Conservation (phyloP, 2,329 filamentous ascomycete genomes). For the Neoscytalidium dimidiatum region DNA sequence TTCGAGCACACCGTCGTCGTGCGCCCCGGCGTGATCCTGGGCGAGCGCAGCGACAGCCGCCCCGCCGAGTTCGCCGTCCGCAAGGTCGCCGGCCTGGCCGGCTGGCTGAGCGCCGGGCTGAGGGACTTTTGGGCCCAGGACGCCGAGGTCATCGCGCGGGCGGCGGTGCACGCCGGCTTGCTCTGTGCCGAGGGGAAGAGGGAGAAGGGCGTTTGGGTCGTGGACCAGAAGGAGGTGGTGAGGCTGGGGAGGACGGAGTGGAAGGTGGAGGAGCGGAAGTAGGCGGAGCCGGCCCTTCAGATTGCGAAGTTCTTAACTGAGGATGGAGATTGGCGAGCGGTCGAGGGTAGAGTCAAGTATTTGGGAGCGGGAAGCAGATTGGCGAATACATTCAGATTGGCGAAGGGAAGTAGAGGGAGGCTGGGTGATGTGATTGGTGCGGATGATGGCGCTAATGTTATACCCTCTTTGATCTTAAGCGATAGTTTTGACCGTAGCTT, state of each 20-base stretch:
- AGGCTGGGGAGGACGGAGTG: constrained; percentile 62
- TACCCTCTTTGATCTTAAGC: no score
- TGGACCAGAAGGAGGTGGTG: constrained; percentile 66
- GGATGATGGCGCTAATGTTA: no score
- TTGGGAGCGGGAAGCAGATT: no score
- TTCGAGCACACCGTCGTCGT: constrained; percentile 79
- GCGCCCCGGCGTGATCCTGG: constrained; percentile 74
- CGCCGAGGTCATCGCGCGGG: constrained; percentile 68
- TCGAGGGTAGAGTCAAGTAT: no score
- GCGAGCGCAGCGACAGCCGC: constrained; percentile 64
- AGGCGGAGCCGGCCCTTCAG: neutral
- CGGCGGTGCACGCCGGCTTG: constrained; percentile 63
- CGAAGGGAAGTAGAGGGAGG: no score
- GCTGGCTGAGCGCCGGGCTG: constrained; percentile 40
- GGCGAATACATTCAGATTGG: no score
- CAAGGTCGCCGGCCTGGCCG: constrained; percentile 59
- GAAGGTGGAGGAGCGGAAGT: constrained; percentile 24
- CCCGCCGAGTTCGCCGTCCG: constrained; percentile 59
- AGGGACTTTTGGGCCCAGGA: constrained; percentile 75
- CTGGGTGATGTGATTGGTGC: no score
- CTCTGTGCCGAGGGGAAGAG: constrained; percentile 54
- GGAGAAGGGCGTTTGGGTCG: constrained; percentile 61
- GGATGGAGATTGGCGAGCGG: no score
- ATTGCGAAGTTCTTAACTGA: no score
- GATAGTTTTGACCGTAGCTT: no score